Evolutionary conservation across 2,329 filamentous ascomycete genomes (phyloP), one percentile per base, ranked within the genome.

Genomic region (Elsinoe batatas): DNA sequence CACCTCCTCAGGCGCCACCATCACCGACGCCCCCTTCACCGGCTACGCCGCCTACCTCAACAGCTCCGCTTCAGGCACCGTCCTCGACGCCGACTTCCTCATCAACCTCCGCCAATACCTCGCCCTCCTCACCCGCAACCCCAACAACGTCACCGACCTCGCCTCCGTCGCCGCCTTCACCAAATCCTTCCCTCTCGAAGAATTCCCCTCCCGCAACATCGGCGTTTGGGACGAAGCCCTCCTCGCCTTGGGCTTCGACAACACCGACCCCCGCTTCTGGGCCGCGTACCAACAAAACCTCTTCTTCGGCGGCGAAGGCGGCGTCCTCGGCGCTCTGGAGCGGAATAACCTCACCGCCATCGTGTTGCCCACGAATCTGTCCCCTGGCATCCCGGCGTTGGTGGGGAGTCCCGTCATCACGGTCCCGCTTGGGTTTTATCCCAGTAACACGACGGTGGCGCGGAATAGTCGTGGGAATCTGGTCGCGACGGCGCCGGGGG

Each of bases 181-280:
- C 0, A 78, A 79, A 30, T 59, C 61, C 0, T 77, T 73, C 50
- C 64, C 74, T 0, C 65, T 67, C 0, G 84, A 87, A 62, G 74
- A 77, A n/a, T 87, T 77, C 60, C 83, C 83, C 0, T 68, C 74
- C 47, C 74, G 81, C n/a, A 74, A 86, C 67, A 85, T 81, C 0
- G 68, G 58, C 0, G 37, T 73, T 1, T 86, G 81, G 77, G 79
- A 85, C 54, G 61, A 64, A 1, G 71, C 77, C 0, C 70, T 85
- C 0, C 70, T 85, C 0, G 70, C 71, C 1, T 66, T 72, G 3
- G 74, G 74, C n/a, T 79, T 76, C 64, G 74, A 78, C 59, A 84
- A 84, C 65, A 79, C 75, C 0, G 74, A 74, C 15, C 74, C 77
- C 0, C 63, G 74, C 30, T 84, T 83, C 67, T 83, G 80, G 78